Percentiles rank a stretch among this genome's conserved stretches.
Evolutionary conservation across 192 early-diverging fungal genomes (phyloP).

Genomic region (Geranomyces michiganensis): DNA sequence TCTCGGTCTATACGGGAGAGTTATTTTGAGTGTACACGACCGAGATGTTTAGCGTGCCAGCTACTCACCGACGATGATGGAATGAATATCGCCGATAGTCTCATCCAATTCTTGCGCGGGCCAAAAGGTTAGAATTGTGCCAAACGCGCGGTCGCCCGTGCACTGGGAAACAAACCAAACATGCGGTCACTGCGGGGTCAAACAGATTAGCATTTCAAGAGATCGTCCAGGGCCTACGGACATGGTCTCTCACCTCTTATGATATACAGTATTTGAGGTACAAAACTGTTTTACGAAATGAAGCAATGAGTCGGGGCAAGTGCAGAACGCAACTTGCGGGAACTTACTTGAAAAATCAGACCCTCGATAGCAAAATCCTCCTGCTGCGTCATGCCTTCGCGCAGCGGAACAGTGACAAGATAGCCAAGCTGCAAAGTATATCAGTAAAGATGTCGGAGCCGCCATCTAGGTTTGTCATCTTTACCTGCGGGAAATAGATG

Average conservation of each 20-base stretch:
- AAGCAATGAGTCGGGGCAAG: not conserved
- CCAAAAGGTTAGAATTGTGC: too few species aligned
- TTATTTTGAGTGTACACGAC: too few species aligned
- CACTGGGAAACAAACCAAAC: slow-evolving; percentile 10
- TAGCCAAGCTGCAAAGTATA: slow-evolving; percentile 64
- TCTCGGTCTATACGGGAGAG: slow-evolving; percentile 69
- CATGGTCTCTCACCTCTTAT: slow-evolving; percentile 64
- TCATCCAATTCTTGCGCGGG: slow-evolving; percentile 84
- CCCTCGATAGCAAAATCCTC: slow-evolving; percentile 53
- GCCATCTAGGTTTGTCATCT: not conserved
- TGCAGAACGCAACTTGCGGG: not conserved
- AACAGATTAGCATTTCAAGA: not conserved
- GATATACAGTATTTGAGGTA: slow-evolving; percentile 67
- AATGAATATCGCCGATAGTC: slow-evolving; percentile 82
- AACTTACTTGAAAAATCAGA: slow-evolving; percentile 58
- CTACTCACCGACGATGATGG: slow-evolving; percentile 62
- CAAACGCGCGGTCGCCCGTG: not conserved
- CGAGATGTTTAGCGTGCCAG: not conserved
- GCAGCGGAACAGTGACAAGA: slow-evolving; percentile 68
- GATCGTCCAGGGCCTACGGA: slow-evolving; percentile 34
- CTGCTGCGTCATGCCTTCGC: slow-evolving; percentile 48
- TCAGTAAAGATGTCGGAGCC: not conserved
- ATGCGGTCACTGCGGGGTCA: slow-evolving; percentile 26
- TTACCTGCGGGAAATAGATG: slow-evolving; percentile 74
- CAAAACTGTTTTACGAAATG: slow-evolving; percentile 56